Conservation (phyloP, 140 eudicot species). For the Flaveria floridana region DNA sequence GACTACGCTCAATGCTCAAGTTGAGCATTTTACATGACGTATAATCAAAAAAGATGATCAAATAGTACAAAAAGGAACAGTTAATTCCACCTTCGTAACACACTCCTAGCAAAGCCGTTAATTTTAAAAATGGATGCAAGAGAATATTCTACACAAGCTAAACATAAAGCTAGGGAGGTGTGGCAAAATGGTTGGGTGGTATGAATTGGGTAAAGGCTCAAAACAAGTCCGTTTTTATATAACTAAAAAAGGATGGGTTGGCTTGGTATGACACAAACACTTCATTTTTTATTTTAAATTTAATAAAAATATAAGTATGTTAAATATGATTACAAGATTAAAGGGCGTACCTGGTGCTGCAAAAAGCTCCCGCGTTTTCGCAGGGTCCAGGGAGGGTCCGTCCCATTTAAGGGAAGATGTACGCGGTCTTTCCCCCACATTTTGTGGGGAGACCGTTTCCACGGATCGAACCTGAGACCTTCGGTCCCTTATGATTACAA, state of each 20-base stretch:
- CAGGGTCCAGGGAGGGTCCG: too few relatives aligned
- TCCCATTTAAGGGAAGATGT: too few relatives aligned
- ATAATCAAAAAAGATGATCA: not conserved
- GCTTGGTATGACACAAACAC: not conserved
- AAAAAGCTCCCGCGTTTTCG: too few relatives aligned
- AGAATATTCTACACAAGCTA: not conserved
- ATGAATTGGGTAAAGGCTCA: not conserved
- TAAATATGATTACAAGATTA: not conserved
- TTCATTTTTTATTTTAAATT: not conserved
- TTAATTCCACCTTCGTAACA: not conserved
- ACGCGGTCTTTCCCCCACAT: too few relatives aligned
- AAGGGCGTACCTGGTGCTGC: too few relatives aligned
- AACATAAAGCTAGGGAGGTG: not conserved
- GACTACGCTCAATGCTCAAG: too few relatives aligned
- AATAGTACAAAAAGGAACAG: not conserved
- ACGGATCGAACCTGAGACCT: too few relatives aligned
- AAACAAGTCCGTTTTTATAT: not conserved
- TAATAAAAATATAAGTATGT: not conserved
- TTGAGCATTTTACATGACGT: not conserved
- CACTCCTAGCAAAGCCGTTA: not conserved
- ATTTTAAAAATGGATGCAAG: not conserved
- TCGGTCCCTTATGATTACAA: too few relatives aligned
- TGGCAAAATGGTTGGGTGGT: not conserved
- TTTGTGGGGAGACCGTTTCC: too few relatives aligned
- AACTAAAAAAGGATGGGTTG: not conserved